Evolutionary conservation across 1,139 yeast species (phyloP).

Genomic region (Wickerhamomyces sp.): DNA sequence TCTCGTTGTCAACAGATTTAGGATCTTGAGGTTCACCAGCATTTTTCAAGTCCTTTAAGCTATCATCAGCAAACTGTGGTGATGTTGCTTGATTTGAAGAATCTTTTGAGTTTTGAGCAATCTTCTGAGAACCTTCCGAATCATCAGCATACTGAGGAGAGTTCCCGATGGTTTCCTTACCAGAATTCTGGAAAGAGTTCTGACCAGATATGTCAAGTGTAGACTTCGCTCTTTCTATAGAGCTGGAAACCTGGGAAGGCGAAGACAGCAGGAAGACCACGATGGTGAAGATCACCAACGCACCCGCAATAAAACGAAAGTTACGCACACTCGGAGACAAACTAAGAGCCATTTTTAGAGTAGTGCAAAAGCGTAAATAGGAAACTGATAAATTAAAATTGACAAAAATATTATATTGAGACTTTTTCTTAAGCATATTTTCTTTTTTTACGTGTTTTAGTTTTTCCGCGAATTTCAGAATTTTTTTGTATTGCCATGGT

Average conservation of each 20-base stretch:
- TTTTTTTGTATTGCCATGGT: no score
- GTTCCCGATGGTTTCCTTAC: conserved; percentile 4
- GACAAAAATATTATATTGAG: no score
- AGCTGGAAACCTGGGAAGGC: conserved; percentile 15
- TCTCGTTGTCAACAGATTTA: conserved; percentile 21
- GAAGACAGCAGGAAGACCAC: conserved; percentile 19
- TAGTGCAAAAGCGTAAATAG: no score
- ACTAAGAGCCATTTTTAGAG: background rate
- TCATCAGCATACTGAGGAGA: conserved; percentile 24
- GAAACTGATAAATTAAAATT: no score
- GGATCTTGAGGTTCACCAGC: conserved; percentile 16
- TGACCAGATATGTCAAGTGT: conserved; percentile 9
- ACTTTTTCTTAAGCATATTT: no score
- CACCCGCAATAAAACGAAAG: conserved; percentile 22
- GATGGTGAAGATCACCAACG: conserved; percentile 20
- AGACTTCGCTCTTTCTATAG: conserved; percentile 20
- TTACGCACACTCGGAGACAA: conserved; percentile 18
- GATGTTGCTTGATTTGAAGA: conserved; percentile 8
- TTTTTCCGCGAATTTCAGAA: no score
- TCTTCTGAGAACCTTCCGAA: conserved; percentile 4
- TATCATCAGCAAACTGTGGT: conserved; percentile 22
- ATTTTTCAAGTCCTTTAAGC: conserved; percentile 8
- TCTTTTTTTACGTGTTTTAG: no score
- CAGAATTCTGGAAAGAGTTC: background rate
- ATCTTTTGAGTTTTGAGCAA: conserved; percentile 1